These are phyloP conservation scores for Alternaria postmessia DNA, from an alignment of 2,329 filamentous ascomycete genomes.

Conservation along the genomic window DNA sequence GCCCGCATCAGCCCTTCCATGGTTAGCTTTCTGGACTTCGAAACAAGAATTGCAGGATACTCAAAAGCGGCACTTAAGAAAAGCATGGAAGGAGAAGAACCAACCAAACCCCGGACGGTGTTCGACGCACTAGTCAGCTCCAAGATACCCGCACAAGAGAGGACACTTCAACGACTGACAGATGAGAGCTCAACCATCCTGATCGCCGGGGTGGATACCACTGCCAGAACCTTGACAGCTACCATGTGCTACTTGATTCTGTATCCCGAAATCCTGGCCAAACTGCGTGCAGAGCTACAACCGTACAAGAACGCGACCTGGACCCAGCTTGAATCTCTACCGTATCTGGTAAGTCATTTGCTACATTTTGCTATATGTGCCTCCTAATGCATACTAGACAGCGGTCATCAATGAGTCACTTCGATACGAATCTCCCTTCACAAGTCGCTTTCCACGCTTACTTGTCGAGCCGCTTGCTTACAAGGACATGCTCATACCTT, in stretches of 20 bases:
- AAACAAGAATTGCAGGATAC: neutral
- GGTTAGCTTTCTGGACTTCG: neutral
- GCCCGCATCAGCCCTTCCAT: neutral
- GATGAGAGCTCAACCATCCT: constrained; percentile 42
- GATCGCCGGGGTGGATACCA: constrained; percentile 46
- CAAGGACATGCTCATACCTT: constrained; percentile 25
- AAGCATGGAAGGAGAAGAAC: neutral
- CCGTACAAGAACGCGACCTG: neutral
- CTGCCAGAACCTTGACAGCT: constrained; percentile 29
- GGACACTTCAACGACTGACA: constrained; percentile 36
- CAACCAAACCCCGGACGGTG: constrained; percentile 3
- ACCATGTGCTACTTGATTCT: constrained; percentile 14
- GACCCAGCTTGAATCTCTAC: constrained; percentile 17
- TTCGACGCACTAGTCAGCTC: constrained; percentile 16
- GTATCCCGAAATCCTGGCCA: constrained; percentile 13
- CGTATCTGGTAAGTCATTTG: constrained; percentile 17
- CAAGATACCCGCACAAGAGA: constrained; percentile 29
- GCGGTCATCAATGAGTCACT: constrained; percentile 22
- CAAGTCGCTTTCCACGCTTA: constrained; percentile 26
- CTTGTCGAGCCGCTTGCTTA: constrained; percentile 27
- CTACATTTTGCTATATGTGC: neutral
- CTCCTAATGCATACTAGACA: constrained; percentile 4
- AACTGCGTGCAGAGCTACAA: neutral
- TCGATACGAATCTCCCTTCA: constrained; percentile 16
- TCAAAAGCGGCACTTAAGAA: constrained; percentile 1